phyloP scores from a whole-genome alignment of 805 yeast species.

The Candida rishiriensis region DNA sequence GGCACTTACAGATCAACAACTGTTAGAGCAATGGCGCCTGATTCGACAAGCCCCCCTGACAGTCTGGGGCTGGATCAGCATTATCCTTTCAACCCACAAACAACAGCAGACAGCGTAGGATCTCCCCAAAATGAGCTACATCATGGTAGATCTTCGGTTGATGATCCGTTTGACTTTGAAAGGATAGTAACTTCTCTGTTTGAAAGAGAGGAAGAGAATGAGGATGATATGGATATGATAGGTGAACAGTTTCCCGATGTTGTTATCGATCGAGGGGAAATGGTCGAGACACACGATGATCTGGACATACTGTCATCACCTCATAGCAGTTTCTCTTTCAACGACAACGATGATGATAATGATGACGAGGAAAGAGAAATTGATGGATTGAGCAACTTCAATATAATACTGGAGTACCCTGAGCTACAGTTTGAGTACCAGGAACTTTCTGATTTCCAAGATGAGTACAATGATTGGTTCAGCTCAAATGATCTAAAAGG shows the following conservation, averaged over 20 bases:
- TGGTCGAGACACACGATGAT: conserved; percentile 28
- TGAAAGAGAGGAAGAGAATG: background rate
- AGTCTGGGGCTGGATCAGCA: too few relatives aligned
- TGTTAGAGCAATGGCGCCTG: too few relatives aligned
- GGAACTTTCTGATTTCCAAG: conserved; percentile 32
- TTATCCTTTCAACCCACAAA: too few relatives aligned
- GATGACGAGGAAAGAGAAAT: conserved; percentile 26
- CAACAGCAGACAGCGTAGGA: too few relatives aligned
- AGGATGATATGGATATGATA: conserved; percentile 14
- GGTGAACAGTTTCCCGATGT: conserved; percentile 25
- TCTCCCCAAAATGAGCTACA: too few relatives aligned
- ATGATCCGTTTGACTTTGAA: too few relatives aligned
- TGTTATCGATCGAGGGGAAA: conserved; percentile 28
- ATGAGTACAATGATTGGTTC: conserved; percentile 41
- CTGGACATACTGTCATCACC: conserved; percentile 28
- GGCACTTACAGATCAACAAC: too few relatives aligned
- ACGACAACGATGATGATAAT: conserved; percentile 12
- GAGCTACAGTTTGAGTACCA: conserved; percentile 39
- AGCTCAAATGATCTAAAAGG: conserved; percentile 26
- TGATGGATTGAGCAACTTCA: conserved; percentile 30
- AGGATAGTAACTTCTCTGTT: too few relatives aligned
- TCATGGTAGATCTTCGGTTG: too few relatives aligned
- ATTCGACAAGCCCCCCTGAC: too few relatives aligned
- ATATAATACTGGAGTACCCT: conserved; percentile 35
- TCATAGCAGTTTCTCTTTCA: conserved; percentile 24